Conservation (phyloP, 257 asterid genomes). For the Fraxinus pennsylvanica region DNA sequence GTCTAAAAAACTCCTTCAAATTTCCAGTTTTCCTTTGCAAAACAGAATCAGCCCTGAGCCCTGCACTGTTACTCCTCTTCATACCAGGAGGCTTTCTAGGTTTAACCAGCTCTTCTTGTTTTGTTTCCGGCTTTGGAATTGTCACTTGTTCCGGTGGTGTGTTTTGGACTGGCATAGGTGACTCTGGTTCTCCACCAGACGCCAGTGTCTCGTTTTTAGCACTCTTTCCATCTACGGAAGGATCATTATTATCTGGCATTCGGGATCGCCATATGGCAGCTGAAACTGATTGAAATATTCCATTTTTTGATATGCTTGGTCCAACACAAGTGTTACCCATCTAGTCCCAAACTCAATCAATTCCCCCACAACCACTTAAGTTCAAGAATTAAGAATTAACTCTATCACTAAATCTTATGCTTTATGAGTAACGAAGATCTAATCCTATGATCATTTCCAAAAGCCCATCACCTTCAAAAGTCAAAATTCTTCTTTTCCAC, state of each 20-base stretch:
- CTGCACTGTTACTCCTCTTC: constrained; percentile 85
- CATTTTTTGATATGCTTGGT: constrained; percentile 65
- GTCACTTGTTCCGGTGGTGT: constrained; percentile 74
- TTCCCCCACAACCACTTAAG: constrained; percentile 18
- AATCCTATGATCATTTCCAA: constrained; percentile 32
- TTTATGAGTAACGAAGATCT: constrained; percentile 34
- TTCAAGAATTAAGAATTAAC: constrained; percentile 22
- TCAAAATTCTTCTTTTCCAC: constrained; percentile 24
- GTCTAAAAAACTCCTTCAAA: constrained; percentile 66
- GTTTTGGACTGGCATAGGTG: constrained; percentile 58
- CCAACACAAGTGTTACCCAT: constrained; percentile 99
- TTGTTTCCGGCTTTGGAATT: constrained; percentile 56
- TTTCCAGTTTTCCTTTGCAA: constrained; percentile 73
- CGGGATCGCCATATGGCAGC: constrained; percentile 90
- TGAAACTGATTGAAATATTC: constrained; percentile 75
- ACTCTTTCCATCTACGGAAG: constrained; percentile 50
- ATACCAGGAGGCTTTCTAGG: constrained; percentile 51
- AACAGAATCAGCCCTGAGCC: constrained; percentile 81
- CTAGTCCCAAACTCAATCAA: constrained; percentile 29
- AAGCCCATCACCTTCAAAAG: constrained; percentile 9
- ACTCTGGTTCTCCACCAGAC: constrained; percentile 40
- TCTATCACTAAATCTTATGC: constrained; percentile 4
- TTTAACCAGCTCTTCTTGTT: constrained; percentile 37
- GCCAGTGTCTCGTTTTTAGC: constrained; percentile 41
- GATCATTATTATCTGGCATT: constrained; percentile 38